Evolutionary conservation across 1,284 basidiomycete genomes (phyloP).

Genomic region (Moniliella sp.): DNA sequence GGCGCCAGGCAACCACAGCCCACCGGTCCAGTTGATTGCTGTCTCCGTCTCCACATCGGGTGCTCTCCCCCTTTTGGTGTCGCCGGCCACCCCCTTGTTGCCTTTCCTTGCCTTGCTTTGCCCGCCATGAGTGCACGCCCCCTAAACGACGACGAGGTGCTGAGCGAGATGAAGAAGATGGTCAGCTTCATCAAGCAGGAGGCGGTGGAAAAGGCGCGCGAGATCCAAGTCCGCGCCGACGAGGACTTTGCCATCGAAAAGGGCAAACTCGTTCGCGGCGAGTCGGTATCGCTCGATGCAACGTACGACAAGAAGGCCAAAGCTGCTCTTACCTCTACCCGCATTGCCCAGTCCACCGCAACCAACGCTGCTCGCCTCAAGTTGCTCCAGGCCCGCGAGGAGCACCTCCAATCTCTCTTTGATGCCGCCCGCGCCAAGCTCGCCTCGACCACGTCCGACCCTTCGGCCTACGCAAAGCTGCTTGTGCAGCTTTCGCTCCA

Average conservation of each 20-base stretch:
- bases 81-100: too few relatives aligned
- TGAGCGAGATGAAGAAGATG: constrained; percentile 98
- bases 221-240: constrained; percentile 33
- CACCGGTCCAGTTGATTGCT: too few relatives aligned
- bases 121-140: too few relatives aligned
- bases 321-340: too few relatives aligned
- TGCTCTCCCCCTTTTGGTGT: too few relatives aligned
- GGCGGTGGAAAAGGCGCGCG: constrained; percentile 29
- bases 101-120: too few relatives aligned
- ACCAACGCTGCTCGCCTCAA: constrained; percentile 80
- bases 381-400: constrained; percentile 73
- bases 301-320: constrained; percentile 30
- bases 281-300: constrained; percentile 24
- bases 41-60: too few relatives aligned
- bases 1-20: too few relatives aligned
- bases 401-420: constrained; percentile 75
- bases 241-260: constrained; percentile 33
- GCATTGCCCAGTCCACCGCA: constrained; percentile 78
- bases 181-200: constrained; percentile 37
- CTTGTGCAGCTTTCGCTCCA: constrained; percentile 63
- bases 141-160: constrained; percentile 80
- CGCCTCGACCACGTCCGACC: constrained; percentile 48
- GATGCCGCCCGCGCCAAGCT: constrained; percentile 47
- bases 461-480: constrained; percentile 45
- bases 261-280: constrained; percentile 30